These are phyloP conservation scores for Botryotinia narcissicola DNA, from an alignment of 2,329 filamentous ascomycete species.

Conservation along the genomic window DNA sequence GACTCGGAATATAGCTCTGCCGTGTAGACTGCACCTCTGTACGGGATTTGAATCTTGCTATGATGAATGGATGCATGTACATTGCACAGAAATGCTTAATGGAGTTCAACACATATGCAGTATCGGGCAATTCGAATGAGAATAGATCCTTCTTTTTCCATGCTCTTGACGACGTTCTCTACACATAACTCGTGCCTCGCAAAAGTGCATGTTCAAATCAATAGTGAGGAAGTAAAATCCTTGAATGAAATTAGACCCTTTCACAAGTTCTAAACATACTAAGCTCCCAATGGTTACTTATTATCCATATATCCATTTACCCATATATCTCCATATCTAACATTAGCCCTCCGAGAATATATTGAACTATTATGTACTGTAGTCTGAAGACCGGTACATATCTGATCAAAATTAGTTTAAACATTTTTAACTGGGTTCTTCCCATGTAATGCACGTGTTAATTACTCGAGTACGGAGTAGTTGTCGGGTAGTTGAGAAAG, in stretches of 20 bases:
- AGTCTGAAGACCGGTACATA: not conserved
- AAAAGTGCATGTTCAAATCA: not conserved
- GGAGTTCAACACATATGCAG: not conserved
- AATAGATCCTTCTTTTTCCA: not conserved
- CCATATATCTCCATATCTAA: constrained; percentile 1
- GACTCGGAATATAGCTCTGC: not conserved
- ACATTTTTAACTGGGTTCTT: not conserved
- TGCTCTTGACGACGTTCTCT: not conserved
- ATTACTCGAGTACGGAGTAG: not conserved
- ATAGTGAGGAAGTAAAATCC: not conserved
- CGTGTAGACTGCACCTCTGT: not conserved
- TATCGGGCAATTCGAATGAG: not conserved
- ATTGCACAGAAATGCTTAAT: not conserved
- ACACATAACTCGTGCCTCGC: not conserved
- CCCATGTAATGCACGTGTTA: not conserved
- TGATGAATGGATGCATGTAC: not conserved
- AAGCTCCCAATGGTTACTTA: not conserved
- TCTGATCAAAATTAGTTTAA: not conserved
- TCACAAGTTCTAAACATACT: not conserved
- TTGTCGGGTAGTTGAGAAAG: not conserved
- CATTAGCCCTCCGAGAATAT: constrained; percentile 1
- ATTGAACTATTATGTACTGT: constrained; percentile 9
- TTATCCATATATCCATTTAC: not conserved
- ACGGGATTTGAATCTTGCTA: not conserved
- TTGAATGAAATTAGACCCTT: not conserved